Evolutionary conservation across 805 yeast genomes (phyloP), one percentile per base, ranked within the genome.

Genomic region (Cyberlindnera nakhonratchasimensis): DNA sequence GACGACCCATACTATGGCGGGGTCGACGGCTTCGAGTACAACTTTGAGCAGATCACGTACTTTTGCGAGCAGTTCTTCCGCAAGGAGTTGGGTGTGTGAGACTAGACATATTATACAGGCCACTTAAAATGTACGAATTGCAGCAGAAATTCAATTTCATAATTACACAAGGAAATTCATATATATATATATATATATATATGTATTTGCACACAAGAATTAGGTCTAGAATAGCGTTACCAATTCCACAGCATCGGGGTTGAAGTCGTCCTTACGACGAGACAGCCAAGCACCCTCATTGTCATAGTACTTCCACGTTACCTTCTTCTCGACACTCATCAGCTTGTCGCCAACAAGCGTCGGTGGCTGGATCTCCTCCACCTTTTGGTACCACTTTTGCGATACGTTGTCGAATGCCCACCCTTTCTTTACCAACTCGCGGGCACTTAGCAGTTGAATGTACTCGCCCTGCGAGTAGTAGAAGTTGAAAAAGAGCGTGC

Each of bases 1-100:
- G 86, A 79, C 41, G 98, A 90, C 61, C 98, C 98, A 1, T 90
- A 91, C 62, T 91, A 90, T 57, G 97, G 97, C 5, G 96, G 95
- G 0, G 66, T 65, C 17, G 73, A 77, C 50, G 96, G 96, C 2
- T 90, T 90, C 59, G 93, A 87, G 61, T 72, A 68, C 43, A 87
- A 86, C 62, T 90, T 80, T 59, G 59, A 73, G 42, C 98, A 90
- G 58, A 71, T 89, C 38, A 58, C 67, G 10, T 89, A 85, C 53
- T 91, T 91, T 59, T 77, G 86, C 43, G 77, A 82, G 50, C 80
- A 79, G 47, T 85, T 90, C 50, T 55, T 90, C 39, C 68, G 72
- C 47, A 68, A 57, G 38, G 87, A 80, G 46, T 42, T 65, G n/a
- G 33, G 32, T 16, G 31, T 39, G 19, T 32, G 17, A 37, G n/a